Conservation (phyloP, 306 rosid species). For the Mimosa pudica region DNA sequence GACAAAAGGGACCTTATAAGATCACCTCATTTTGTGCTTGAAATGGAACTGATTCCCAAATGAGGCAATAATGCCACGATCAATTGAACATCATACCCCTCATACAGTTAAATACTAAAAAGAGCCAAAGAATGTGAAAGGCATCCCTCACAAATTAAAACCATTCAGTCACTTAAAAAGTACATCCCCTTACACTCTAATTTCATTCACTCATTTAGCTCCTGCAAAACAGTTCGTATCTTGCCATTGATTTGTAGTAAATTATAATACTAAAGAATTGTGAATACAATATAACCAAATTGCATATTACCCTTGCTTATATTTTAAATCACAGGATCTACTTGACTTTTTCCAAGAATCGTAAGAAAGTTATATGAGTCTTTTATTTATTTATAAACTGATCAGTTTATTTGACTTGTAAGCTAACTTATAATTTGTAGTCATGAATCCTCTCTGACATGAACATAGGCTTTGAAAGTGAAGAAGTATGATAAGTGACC, state of each 20-base stretch:
- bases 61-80: not conserved
- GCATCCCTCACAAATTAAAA: not conserved
- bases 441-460: no score
- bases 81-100: conserved; percentile 21
- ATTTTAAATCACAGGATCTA: no score
- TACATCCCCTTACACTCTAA: not conserved
- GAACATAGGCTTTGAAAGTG: not conserved
- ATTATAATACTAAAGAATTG: no score
- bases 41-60: conserved; percentile 2
- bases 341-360: no score
- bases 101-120: conserved; percentile 11
- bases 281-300: no score
- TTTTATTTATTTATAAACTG: no score
- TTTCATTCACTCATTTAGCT: not conserved
- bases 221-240: not conserved
- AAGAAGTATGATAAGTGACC: conserved; percentile 34
- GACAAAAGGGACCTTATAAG: not conserved
- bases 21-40: not conserved
- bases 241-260: no score
- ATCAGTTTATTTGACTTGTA: no score
- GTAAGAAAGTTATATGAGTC: no score
- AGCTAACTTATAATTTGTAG: no score
- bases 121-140: not conserved
- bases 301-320: no score
- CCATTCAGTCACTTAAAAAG: not conserved